These are phyloP conservation scores for Fusarium buharicum DNA, from an alignment of 2,329 filamentous ascomycete genomes.

Conservation along the genomic window DNA sequence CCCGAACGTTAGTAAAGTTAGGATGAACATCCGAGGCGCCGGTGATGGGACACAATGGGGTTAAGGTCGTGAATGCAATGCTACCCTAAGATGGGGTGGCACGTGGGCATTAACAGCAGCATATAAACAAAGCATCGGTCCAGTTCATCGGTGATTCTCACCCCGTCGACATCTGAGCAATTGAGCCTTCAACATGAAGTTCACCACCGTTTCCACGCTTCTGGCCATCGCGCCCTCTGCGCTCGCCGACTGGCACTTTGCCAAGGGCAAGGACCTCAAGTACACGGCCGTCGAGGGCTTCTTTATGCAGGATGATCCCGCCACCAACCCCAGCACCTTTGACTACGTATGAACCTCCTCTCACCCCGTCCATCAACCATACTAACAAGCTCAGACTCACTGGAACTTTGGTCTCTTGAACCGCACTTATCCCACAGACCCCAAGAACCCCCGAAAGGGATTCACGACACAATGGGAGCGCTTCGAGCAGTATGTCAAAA, in stretches of 20 bases:
- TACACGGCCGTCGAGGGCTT: constrained; percentile 70
- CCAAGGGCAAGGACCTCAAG: constrained; percentile 58
- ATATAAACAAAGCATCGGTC: constrained; percentile 19
- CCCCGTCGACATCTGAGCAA: background rate
- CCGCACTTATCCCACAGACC: constrained; percentile 68
- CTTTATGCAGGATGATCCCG: constrained; percentile 71
- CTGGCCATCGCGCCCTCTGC: constrained; percentile 45
- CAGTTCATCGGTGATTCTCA: background rate
- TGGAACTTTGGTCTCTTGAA: constrained; percentile 74
- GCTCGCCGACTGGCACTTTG: constrained; percentile 48
- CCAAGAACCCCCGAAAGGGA: constrained; percentile 48
- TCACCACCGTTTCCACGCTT: constrained; percentile 44
- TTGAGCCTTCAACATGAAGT: constrained; percentile 47
- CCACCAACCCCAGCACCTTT: constrained; percentile 66
- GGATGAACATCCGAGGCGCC: background rate
- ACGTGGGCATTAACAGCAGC: background rate
- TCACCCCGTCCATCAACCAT: no score
- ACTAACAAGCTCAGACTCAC: constrained; percentile 56
- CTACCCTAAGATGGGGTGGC: constrained; percentile 8
- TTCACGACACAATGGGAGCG: constrained; percentile 71
- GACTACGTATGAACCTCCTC: constrained; percentile 65
- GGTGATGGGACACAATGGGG: background rate
- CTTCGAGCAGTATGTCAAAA: constrained; percentile 67
- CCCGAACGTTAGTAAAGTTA: constrained; percentile 11
- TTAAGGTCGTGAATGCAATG: constrained; percentile 13